Evolutionary conservation across 2,329 filamentous ascomycete genomes (phyloP).

Genomic region (Gremmenia infestans): DNA sequence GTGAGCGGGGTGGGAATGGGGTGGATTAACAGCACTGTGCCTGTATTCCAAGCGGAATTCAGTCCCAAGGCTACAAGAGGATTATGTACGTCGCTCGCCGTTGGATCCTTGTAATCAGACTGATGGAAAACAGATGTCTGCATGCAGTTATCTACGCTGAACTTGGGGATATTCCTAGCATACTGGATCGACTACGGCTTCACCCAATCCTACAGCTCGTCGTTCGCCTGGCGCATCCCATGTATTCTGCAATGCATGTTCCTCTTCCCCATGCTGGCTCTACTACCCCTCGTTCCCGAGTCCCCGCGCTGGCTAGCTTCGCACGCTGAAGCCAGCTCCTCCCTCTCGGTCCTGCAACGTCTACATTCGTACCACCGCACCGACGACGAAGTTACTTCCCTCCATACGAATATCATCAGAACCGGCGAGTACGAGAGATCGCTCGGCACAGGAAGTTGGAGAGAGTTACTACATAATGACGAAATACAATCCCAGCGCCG

Average conservation of each 20-base stretch:
- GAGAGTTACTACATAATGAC: conserved; percentile 20
- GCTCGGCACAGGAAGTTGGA: conserved; percentile 31
- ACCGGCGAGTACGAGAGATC: conserved; percentile 32
- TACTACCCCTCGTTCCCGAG: conserved; percentile 49
- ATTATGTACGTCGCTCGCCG: conserved; percentile 16
- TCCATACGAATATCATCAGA: conserved; percentile 32
- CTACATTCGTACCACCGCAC: conserved; percentile 39
- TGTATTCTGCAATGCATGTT: conserved; percentile 54
- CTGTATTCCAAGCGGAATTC: conserved; percentile 51
- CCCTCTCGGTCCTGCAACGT: conserved; percentile 40
- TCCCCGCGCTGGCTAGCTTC: conserved; percentile 41
- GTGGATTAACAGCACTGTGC: conserved; percentile 39
- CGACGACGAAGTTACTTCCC: conserved; percentile 19
- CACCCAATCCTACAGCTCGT: conserved; percentile 43
- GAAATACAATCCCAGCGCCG: conserved; percentile 42
- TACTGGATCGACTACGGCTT: conserved; percentile 58
- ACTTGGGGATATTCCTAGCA: conserved; percentile 52
- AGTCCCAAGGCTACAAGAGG: conserved; percentile 37
- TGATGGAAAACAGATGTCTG: conserved; percentile 34
- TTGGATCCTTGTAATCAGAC: neutral
- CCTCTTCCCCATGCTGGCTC: conserved; percentile 50
- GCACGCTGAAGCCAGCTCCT: conserved; percentile 37
- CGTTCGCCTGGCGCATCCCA: conserved; percentile 54
- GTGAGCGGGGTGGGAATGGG: conserved; percentile 46
- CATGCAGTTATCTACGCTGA: conserved; percentile 43